A percentile compares a stretch with the other conserved stretches of the same genome.
Evolutionary conservation across 257 asterid species (phyloP).

Genomic region (Pogostemon cablin): DNA sequence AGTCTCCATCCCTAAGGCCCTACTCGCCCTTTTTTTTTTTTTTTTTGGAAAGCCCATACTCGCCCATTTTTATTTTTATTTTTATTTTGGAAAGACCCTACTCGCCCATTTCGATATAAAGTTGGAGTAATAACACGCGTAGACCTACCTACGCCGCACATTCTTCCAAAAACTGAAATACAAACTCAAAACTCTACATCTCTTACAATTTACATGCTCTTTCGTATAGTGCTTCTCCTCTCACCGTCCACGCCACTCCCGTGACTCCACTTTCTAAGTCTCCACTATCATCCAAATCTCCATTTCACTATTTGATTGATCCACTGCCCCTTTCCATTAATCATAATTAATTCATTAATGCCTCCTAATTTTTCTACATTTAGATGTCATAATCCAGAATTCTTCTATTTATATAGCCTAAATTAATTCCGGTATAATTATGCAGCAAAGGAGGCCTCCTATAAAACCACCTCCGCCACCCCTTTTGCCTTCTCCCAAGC

Average conservation of each 20-base stretch:
- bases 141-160: too few species aligned
- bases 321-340: too few species aligned
- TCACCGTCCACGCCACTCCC: neutral
- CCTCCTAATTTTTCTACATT: neutral
- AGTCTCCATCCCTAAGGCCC: too few species aligned
- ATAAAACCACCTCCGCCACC: conserved; percentile 9
- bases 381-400: neutral
- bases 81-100: too few species aligned
- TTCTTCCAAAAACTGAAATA: too few species aligned
- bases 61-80: too few species aligned
- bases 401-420: neutral
- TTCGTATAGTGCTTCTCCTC: neutral
- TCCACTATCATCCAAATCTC: conserved; percentile 20
- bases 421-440: conserved; percentile 1
- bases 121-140: too few species aligned
- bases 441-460: conserved; percentile 34
- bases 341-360: neutral
- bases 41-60: too few species aligned
- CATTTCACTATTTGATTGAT: neutral
- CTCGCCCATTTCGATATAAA: too few species aligned
- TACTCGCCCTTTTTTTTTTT: too few species aligned
- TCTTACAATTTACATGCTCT: too few species aligned
- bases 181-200: too few species aligned
- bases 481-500: neutral
- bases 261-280: neutral